phyloP scores from a whole-genome alignment of 768 basidiomycete species.

The Termitomyces sp. region DNA sequence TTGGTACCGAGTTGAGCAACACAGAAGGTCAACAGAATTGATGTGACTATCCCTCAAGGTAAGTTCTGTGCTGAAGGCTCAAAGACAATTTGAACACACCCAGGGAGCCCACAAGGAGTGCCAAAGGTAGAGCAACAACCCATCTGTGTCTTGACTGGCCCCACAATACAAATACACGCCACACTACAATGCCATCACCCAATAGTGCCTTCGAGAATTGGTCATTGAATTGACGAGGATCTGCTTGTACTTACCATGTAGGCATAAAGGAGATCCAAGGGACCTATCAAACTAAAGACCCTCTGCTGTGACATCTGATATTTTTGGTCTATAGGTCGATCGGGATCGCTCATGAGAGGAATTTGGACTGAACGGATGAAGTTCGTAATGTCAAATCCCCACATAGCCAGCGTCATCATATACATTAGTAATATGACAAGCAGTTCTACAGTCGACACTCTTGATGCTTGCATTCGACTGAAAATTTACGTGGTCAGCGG shows the following conservation, averaged over 20 bases:
- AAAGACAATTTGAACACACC: neutral
- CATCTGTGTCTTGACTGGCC: neutral
- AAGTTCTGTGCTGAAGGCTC: neutral
- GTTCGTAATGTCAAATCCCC: constrained; percentile 9
- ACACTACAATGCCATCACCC: constrained; percentile 7
- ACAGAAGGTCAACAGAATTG: constrained; percentile 9
- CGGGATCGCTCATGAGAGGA: constrained; percentile 3
- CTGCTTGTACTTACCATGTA: neutral
- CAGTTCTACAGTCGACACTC: neutral
- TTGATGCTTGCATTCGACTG: constrained; percentile 4
- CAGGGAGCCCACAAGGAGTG: constrained; percentile 1
- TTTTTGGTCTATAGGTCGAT: neutral
- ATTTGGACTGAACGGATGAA: constrained; percentile 7
- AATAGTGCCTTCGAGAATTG: constrained; percentile 1
- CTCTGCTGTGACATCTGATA: neutral
- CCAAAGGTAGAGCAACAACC: neutral
- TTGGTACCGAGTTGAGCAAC: constrained; percentile 4
- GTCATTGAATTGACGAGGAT: too few species aligned
- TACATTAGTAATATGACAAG: constrained; percentile 6
- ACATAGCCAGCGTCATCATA: constrained; percentile 4
- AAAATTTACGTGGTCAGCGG: neutral
- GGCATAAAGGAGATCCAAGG: constrained; percentile 8
- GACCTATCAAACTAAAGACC: neutral
- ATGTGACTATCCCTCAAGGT: neutral
- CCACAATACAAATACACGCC: constrained; percentile 9